Evolutionary conservation across 1,139 yeast species (phyloP).

Genomic region (Diutina catenulata): DNA sequence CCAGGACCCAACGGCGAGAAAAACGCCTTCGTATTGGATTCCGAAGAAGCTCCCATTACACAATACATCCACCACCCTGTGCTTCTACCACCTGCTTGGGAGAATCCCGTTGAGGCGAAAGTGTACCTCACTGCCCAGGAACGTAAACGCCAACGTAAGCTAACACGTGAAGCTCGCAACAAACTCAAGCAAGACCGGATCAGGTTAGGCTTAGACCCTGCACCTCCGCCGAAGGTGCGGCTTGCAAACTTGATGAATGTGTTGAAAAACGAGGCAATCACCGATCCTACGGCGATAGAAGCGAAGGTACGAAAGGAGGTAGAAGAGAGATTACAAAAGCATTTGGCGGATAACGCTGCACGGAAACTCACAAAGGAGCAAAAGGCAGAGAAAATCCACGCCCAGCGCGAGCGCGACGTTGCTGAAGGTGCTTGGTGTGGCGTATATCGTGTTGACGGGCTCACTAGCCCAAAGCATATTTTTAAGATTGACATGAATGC

Average conservation of each 20-base stretch:
- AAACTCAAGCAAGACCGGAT: constrained; percentile 72
- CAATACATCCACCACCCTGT: constrained; percentile 74
- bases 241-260: constrained; percentile 77
- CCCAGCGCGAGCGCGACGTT: constrained; percentile 33
- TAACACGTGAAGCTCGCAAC: constrained; percentile 50
- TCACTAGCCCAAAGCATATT: constrained; percentile 54
- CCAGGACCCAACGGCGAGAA: no score
- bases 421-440: constrained; percentile 40
- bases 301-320: constrained; percentile 59
- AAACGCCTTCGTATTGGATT: constrained; percentile 17
- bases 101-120: constrained; percentile 28
- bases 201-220: constrained; percentile 69
- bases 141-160: constrained; percentile 59
- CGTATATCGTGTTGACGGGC: constrained; percentile 44
- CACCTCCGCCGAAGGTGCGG: constrained; percentile 85
- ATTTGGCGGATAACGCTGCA: constrained; percentile 46
- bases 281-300: constrained; percentile 86
- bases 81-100: constrained; percentile 49
- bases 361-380: constrained; percentile 55
- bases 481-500: constrained; percentile 76
- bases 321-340: constrained; percentile 47
- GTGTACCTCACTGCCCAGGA: constrained; percentile 69
- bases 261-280: constrained; percentile 73
- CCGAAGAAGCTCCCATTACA: constrained; percentile 41
- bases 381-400: constrained; percentile 34